Evolutionary conservation across 2,329 filamentous ascomycete genomes (phyloP), one percentile per base, ranked within the genome.

Genomic region (Zarea fungicola): DNA sequence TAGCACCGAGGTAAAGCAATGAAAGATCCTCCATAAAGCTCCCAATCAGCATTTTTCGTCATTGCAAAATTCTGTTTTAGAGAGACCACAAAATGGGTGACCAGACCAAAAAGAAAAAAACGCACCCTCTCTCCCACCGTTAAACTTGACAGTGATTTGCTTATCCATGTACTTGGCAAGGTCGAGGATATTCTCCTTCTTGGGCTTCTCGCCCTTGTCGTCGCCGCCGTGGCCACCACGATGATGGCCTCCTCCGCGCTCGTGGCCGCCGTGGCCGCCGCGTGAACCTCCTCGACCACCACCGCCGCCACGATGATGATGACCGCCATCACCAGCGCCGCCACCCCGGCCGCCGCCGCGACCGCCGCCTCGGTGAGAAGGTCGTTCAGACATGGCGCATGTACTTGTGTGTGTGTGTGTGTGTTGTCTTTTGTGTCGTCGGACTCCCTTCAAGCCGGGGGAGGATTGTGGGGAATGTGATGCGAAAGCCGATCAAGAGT

Each of bases 171-270:
- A 99, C 73, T 96, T 96, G 65, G 78, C 83, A 61, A 99, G 70
- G 64, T 99, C 92, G 47, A 99, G 81, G 61, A 99, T 99, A 67
- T 96, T 97, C 71, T 99, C 93, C 77, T 97, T 97, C 82, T 96
- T 96, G 53, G 90, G 89, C 60, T 85, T 81, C 70, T 95, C 88
- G 58, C 78, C 72, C 53, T 79, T 67, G 41, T 68, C 69, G 45
- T 70, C 67, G 32, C 71, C 67, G 45, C 69, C 66, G 41, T 68
- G 69, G 46, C 70, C 67, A 35, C 71, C 67, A 43, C 70, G 69
- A 40, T 32, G 26, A 29, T 29, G 28, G 14, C 16, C 9, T 11
- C 45, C 45, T 32, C 60, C 60, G 29, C 56, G 62, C 43, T 58
- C 64, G n/a, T 61, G 62, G 31, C 63, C 66, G 46, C 62, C 68